Conservation (phyloP, 352 stramenopile species). For the Globisporangium acanthophoron region DNA sequence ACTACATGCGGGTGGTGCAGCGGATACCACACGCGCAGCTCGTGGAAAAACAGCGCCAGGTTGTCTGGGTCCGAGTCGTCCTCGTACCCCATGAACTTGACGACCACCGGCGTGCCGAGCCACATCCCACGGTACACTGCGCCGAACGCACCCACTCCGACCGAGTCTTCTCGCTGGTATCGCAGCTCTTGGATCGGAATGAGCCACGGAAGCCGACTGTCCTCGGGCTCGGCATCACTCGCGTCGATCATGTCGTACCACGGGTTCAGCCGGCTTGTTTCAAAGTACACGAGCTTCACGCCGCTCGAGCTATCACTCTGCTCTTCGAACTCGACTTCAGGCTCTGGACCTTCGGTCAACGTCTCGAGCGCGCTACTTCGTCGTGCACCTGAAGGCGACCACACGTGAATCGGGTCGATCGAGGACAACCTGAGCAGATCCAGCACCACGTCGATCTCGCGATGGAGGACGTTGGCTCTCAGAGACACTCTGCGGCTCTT, state of each 20-base stretch:
- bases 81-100: slow-evolving; percentile 6
- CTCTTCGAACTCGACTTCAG: background rate
- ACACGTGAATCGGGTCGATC: background rate
- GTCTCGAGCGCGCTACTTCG: background rate
- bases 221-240: background rate
- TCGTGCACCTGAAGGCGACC: background rate
- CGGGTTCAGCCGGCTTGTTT: background rate
- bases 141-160: background rate
- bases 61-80: background rate
- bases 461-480: background rate
- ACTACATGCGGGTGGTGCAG: slow-evolving; percentile 8
- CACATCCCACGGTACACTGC: slow-evolving; percentile 1
- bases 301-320: background rate
- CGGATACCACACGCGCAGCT: slow-evolving; percentile 4
- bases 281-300: background rate
- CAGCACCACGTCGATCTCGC: background rate
- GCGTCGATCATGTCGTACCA: background rate
- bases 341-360: background rate
- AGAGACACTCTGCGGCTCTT: slow-evolving; percentile 2
- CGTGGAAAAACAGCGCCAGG: background rate
- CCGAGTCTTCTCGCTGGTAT: background rate
- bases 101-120: background rate
- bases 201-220: background rate
- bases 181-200: background rate
- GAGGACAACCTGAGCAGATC: background rate